Evolutionary conservation across 495 filamentous ascomycete species (phyloP), one percentile per base, ranked within the genome.

Genomic region (Daldinia concentrica): DNA sequence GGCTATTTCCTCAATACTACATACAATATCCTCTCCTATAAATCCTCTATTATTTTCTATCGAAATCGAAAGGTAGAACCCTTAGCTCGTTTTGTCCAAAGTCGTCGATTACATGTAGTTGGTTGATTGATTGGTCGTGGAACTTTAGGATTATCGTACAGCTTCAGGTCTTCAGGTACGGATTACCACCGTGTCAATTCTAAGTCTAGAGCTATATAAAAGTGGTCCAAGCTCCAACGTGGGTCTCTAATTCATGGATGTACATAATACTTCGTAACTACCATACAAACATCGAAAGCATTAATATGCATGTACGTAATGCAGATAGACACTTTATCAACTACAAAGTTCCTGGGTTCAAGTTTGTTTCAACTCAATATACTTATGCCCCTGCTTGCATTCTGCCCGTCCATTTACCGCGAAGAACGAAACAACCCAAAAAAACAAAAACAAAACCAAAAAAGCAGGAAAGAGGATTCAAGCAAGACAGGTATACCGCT

Each of bases 141-240:
- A 30, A 7, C 5, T 24, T 29, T 3, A 22, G 12, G 50, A n/a
- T n/a, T n/a, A n/a, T n/a, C n/a, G n/a, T n/a, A n/a, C n/a, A 58
- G 61, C 48, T 52, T 69, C 62, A 60, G 62, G 64, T n/a, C n/a
- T n/a, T n/a, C n/a, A n/a, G n/a, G n/a, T n/a, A n/a, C n/a, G n/a
- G n/a, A n/a, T n/a, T 61, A 67, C 71, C 71, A 73, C 71, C 57
- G 66, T 73, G 71, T 73, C 71, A 73, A 73, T 59, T 73, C 66
- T 59, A 63, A 22, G 17, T 32, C 30, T 52, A 59, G n/a, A 63
- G 62, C 58, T 67, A 17, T 4, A n/a, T n/a, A n/a, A n/a, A 45
- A 15, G 43, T 71, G 68, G 68, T 71, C 68, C 50, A 66, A 71
- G 68, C 68, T 71, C 68, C 6, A 14, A 32, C 22, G 39, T 61